A percentile compares a stretch with the other conserved stretches of the same genome.
Conservation (phyloP, 2,329 filamentous ascomycete genomes). For the Cercospora brassicicola region DNA sequence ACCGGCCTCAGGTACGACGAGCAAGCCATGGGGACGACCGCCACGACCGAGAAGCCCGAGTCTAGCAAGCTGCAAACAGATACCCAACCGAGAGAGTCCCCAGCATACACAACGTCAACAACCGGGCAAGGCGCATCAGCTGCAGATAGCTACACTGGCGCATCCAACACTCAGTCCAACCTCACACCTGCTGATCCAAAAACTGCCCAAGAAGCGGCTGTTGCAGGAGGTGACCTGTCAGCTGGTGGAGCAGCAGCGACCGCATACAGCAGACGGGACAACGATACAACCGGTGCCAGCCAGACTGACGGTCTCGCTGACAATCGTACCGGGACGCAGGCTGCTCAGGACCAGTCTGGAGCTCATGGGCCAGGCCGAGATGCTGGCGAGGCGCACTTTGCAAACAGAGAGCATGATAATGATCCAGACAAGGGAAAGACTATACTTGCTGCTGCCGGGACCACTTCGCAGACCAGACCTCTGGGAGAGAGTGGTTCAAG, state of each 20-base stretch:
- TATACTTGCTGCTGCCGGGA: slow-evolving; percentile 11
- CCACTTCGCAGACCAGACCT: slow-evolving; percentile 11
- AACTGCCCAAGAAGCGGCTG: not conserved
- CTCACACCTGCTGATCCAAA: not conserved
- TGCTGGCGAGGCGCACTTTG: slow-evolving; percentile 4
- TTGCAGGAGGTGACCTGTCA: not conserved
- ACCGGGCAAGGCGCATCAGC: not conserved
- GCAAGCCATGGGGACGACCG: slow-evolving; percentile 22
- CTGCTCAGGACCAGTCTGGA: slow-evolving; percentile 18
- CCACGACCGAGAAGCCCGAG: slow-evolving; percentile 4
- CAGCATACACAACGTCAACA: not conserved
- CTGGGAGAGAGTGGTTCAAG: slow-evolving; percentile 1
- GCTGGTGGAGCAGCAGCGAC: not conserved
- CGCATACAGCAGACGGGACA: not conserved
- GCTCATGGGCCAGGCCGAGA: slow-evolving; percentile 16
- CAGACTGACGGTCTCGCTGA: slow-evolving; percentile 20
- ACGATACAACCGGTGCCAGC: not conserved
- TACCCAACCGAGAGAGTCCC: not conserved
- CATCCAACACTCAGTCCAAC: not conserved
- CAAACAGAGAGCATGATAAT: slow-evolving; percentile 8
- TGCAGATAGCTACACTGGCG: slow-evolving; percentile 3
- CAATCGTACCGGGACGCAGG: slow-evolving; percentile 10
- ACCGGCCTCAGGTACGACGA: slow-evolving; percentile 25
- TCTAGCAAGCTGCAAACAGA: not conserved
- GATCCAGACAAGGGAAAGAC: slow-evolving; percentile 10